These are phyloP conservation scores for Neoboletus magnificus DNA, from an alignment of 768 basidiomycete genomes.

Conservation along the genomic window DNA sequence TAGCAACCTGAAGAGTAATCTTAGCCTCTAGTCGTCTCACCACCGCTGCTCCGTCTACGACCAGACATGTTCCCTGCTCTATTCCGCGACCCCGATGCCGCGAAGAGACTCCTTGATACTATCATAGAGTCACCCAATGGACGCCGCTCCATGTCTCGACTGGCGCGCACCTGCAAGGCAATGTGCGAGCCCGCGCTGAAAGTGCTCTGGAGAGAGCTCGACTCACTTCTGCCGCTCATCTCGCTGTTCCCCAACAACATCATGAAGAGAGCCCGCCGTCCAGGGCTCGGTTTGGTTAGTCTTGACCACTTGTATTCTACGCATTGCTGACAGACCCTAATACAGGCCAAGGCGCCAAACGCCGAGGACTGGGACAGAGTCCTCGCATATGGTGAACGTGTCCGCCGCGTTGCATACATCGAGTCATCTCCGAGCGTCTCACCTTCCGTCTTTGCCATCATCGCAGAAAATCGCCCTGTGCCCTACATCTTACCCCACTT, in stretches of 20 bases:
- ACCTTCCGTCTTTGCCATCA: slow-evolving; percentile 60
- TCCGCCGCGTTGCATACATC: slow-evolving; percentile 66
- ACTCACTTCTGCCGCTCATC: slow-evolving; percentile 68
- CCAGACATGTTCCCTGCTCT: slow-evolving; percentile 50
- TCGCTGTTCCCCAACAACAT: slow-evolving; percentile 66
- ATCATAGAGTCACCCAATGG: slow-evolving; percentile 60
- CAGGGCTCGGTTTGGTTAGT: slow-evolving; percentile 75
- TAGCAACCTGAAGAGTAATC: slow-evolving; percentile 27
- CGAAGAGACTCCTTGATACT: slow-evolving; percentile 48
- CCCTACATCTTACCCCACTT: slow-evolving; percentile 68
- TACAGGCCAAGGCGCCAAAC: slow-evolving; percentile 57
- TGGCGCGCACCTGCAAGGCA: slow-evolving; percentile 74
- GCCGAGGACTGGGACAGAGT: slow-evolving; percentile 68
- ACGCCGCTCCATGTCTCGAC: slow-evolving; percentile 61
- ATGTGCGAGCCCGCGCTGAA: slow-evolving; percentile 69
- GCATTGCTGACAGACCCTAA: slow-evolving; percentile 6
- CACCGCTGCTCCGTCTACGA: slow-evolving; percentile 45
- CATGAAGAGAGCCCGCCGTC: slow-evolving; percentile 66
- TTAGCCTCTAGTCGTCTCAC: slow-evolving; percentile 32
- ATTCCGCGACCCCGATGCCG: slow-evolving; percentile 60
- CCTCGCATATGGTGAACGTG: slow-evolving; percentile 63
- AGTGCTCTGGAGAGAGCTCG: slow-evolving; percentile 74
- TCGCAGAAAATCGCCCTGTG: slow-evolving; percentile 61
- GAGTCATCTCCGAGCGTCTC: slow-evolving; percentile 64
- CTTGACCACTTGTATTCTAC: not conserved